Evolutionary conservation across 768 basidiomycete genomes (phyloP).

Genomic region (Russula vinacea): DNA sequence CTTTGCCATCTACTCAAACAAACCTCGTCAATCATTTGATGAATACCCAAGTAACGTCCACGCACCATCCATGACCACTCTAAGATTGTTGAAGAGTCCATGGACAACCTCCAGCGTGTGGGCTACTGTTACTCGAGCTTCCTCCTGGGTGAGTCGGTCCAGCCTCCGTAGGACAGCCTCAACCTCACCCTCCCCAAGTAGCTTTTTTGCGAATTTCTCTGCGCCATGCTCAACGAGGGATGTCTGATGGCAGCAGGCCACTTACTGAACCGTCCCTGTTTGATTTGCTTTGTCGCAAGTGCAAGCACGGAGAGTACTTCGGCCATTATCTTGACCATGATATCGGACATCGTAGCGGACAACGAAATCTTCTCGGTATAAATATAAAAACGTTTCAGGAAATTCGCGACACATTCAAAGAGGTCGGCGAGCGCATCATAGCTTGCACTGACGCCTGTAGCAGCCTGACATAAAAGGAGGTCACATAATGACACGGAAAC

Average conservation of each 20-base stretch:
- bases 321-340: neutral
- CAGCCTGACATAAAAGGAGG: neutral
- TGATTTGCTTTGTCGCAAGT: neutral
- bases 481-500: neutral
- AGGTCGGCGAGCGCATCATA: neutral
- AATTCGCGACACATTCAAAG: neutral
- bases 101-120: neutral
- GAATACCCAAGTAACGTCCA: too few relatives aligned
- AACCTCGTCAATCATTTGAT: neutral
- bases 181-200: neutral
- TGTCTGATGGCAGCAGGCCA: neutral
- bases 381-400: neutral
- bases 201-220: neutral
- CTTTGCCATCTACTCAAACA: neutral
- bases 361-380: neutral
- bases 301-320: neutral
- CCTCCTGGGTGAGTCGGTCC: conserved; percentile 4
- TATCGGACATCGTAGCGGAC: neutral
- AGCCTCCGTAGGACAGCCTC: neutral
- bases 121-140: neutral
- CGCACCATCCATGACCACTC: neutral
- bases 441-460: neutral
- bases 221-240: neutral
- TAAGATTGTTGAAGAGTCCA: neutral
- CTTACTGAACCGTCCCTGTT: neutral